Conservation (phyloP, 2,329 filamentous ascomycete genomes). For the Claviceps capensis region DNA sequence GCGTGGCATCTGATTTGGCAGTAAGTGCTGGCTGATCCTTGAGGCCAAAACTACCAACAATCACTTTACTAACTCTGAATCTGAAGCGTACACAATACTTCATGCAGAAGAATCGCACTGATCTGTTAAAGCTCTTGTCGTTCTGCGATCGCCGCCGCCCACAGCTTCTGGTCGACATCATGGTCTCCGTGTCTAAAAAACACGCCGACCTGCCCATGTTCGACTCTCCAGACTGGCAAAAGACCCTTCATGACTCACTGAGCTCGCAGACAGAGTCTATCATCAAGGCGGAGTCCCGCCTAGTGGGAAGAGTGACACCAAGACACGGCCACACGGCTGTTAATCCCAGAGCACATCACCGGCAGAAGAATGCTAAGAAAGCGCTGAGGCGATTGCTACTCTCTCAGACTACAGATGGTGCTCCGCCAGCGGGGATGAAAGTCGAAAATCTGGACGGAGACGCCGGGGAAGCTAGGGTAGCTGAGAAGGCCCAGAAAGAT, state of each 20-base stretch:
- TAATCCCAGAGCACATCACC: constrained; percentile 16
- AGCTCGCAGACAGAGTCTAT: background rate
- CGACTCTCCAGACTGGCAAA: constrained; percentile 26
- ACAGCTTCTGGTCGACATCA: constrained; percentile 26
- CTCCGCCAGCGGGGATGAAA: constrained; percentile 13
- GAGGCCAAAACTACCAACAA: background rate
- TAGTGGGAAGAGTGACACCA: constrained; percentile 9
- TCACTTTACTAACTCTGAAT: background rate
- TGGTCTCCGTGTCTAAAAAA: constrained; percentile 28
- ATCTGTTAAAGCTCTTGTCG: constrained; percentile 26
- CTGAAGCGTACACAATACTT: constrained; percentile 26
- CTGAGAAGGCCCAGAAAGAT: constrained; percentile 9
- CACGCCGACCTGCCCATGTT: constrained; percentile 30
- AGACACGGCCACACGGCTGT: constrained; percentile 18
- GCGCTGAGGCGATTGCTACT: constrained; percentile 17
- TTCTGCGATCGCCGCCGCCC: constrained; percentile 28
- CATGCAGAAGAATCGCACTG: constrained; percentile 20
- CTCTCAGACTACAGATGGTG: constrained; percentile 15
- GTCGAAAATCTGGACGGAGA: background rate
- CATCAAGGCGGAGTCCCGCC: constrained; percentile 3
- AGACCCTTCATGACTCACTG: constrained; percentile 3
- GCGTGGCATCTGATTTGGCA: constrained; percentile 18
- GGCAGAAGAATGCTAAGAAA: constrained; percentile 20
- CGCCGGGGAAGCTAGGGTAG: background rate
- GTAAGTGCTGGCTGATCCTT: constrained; percentile 15